Conservation (phyloP, 1,284 basidiomycete species). For the Trametes sp. region DNA sequence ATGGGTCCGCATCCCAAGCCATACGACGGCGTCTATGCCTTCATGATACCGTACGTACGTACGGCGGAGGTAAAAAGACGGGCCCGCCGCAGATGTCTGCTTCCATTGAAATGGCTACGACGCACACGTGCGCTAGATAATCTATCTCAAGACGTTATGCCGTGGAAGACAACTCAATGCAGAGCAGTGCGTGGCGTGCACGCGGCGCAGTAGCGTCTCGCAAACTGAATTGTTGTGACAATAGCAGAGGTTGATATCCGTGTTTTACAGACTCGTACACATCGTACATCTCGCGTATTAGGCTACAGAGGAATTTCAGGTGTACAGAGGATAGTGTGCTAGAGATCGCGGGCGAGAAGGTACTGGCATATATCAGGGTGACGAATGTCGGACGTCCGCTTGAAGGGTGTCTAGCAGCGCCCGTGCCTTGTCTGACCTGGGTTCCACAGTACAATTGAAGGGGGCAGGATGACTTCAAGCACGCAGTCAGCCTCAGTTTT, state of each 20-base stretch:
- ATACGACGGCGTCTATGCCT: too few species aligned
- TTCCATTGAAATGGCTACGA: too few species aligned
- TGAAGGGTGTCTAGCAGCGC: slow-evolving; percentile 19
- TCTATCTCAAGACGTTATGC: too few species aligned
- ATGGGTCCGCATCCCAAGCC: too few species aligned
- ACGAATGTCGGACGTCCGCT: neutral
- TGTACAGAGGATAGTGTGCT: neutral
- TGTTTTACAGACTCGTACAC: neutral
- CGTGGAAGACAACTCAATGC: too few species aligned
- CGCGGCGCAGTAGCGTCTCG: too few species aligned
- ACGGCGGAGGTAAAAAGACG: too few species aligned
- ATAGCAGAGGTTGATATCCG: slow-evolving; percentile 49
- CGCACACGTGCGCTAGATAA: too few species aligned
- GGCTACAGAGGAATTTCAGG: neutral
- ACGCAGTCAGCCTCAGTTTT: neutral
- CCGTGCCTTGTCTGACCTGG: slow-evolving; percentile 35
- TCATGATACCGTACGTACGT: too few species aligned
- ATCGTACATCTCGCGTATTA: neutral
- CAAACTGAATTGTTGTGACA: too few species aligned
- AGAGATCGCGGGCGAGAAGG: neutral
- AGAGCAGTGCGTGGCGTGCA: too few species aligned
- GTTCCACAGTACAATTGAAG: slow-evolving; percentile 41
- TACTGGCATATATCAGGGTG: neutral
- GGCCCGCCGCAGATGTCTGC: too few species aligned
- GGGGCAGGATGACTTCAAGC: slow-evolving; percentile 39